phyloP scores from a whole-genome alignment of 257 asterid genomes.

The Rhazya stricta region DNA sequence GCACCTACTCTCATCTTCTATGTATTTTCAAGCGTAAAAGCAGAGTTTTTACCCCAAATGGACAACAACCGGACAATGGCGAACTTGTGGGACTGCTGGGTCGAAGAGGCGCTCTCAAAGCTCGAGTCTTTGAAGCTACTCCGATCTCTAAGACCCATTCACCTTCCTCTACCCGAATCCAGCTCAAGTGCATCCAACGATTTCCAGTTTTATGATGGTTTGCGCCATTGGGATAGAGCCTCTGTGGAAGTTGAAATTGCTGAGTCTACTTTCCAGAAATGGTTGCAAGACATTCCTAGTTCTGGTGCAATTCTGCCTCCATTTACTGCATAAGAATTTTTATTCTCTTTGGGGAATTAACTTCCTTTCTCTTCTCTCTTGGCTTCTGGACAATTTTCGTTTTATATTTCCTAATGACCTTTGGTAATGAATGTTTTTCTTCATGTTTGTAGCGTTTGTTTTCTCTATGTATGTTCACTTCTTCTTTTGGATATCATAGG shows the following conservation, averaged over 20 bases:
- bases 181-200: conserved; percentile 15
- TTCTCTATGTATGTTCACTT: not conserved
- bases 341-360: not conserved
- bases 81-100: conserved; percentile 59
- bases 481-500: conserved; percentile 32
- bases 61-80: conserved; percentile 6
- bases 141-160: conserved; percentile 90
- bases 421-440: not conserved
- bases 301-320: conserved; percentile 41
- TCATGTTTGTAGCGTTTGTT: not conserved
- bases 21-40: not conserved
- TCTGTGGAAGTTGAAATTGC: conserved; percentile 68
- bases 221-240: conserved; percentile 74
- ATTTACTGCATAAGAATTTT: not conserved
- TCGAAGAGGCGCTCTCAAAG: conserved; percentile 56
- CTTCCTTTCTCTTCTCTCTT: not conserved
- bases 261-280: conserved; percentile 69
- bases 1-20: not conserved
- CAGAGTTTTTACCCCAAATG: too few relatives aligned
- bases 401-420: not conserved
- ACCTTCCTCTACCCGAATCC: conserved; percentile 29
- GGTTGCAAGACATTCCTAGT: conserved; percentile 77
- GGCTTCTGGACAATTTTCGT: not conserved
- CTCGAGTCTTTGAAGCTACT: conserved; percentile 56
- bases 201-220: conserved; percentile 45